A percentile compares a stretch with the other conserved stretches of the same genome.
Evolutionary conservation across 2,329 filamentous ascomycete genomes (phyloP).

Genomic region (Calonectria pauciramosa): DNA sequence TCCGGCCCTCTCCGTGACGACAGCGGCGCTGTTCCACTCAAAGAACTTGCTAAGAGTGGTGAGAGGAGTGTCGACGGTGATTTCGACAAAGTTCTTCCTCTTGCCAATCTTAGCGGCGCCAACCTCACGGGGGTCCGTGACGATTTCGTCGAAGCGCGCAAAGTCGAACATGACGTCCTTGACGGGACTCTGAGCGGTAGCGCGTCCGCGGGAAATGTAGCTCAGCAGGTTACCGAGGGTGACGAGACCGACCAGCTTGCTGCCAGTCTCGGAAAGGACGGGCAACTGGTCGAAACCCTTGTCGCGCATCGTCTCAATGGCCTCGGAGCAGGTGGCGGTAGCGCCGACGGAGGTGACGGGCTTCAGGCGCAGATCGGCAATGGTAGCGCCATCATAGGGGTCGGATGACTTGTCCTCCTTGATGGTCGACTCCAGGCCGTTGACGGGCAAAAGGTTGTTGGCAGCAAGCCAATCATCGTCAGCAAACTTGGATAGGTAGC

Average conservation of each 20-base stretch:
- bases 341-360: conserved; percentile 89
- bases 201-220: conserved; percentile 88
- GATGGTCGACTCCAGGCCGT: conserved; percentile 64
- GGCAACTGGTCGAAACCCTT: conserved; percentile 98
- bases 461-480: conserved; percentile 99
- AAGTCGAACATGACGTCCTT: conserved; percentile 98
- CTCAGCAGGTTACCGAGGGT: conserved; percentile 95
- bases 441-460: conserved; percentile 86
- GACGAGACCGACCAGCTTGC: conserved; percentile 88
- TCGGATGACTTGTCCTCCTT: conserved; percentile 65
- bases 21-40: conserved; percentile 96
- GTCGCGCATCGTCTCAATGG: conserved; percentile 98
- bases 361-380: conserved; percentile 88
- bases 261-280: conserved; percentile 79
- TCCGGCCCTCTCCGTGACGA: conserved; percentile 84
- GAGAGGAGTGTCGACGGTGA: conserved; percentile 90
- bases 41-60: conserved; percentile 91
- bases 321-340: conserved; percentile 81
- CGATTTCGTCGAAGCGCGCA: conserved; percentile 85
- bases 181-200: conserved; percentile 79
- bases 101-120: conserved; percentile 55
- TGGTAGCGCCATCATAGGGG: conserved; percentile 82
- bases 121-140: conserved; percentile 85
- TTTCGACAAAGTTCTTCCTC: conserved; percentile 88
- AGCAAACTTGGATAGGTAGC: conserved; percentile 97